Evolutionary conservation across 108 stramenopile species (phyloP), one percentile per base, ranked within the genome.

Genomic region (Craspedostauros australis): DNA sequence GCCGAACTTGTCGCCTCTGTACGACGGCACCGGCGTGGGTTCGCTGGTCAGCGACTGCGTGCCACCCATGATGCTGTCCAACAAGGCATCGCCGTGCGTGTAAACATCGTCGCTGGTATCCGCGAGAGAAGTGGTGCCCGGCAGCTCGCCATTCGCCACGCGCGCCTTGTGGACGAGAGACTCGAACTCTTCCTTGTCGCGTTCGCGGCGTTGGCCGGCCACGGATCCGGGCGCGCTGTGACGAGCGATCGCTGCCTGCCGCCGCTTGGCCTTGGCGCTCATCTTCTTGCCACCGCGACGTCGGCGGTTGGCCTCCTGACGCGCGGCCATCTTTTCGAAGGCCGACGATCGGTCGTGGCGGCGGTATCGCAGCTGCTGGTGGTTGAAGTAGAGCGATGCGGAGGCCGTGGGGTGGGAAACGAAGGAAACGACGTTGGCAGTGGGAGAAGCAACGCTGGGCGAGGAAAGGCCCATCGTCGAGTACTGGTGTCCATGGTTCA

Each of bases 11-110:
- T 75, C 46, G 27, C 86, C 90, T 62, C 86, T 65, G 58, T 76
- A 83, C 8, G 62, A 30, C 4, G 90, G 90, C 57, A 65, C 69
- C 21, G 86, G 86, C 39, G 75, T 84, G 9, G 80, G 77, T 47
- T 70, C 58, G 38, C 71, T 79, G 25, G 88, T 83, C 54, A 84
- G 68, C 53, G 80, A 51, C 0, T 68, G 22, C 7, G 84, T 78
- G 49, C 86, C 86, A 3, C 84, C 86, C 68, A 91, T 75, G 12
- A 91, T 46, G 67, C 85, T 81, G 54, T 91, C 90, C 29, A 91
- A 22, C 2, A 86, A 22, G 15, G 86, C 90, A 67, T 91, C 78
- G 12, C 73, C 79, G 48, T 64, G 73, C 44, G 70, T 73, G 49
- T 91, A 91, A 18, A 88, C 77, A 51, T 52, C 36, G 59, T 83